Base-by-base conservation (phyloP, 768 basidiomycete genomes). In the Xerocomus brunneocitrinus region DNA sequence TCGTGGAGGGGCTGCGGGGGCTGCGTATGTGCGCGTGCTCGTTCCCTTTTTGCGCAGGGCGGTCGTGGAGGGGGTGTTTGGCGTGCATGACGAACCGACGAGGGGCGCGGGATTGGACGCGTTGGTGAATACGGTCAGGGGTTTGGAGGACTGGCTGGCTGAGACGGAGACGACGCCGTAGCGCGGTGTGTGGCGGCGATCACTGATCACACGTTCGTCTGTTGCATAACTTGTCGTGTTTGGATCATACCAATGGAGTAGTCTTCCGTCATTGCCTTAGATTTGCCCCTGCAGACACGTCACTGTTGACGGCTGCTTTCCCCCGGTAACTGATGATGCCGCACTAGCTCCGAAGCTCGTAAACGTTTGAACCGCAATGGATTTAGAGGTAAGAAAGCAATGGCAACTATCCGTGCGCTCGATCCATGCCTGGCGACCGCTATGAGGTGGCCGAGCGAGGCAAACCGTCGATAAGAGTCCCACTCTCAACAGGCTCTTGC, bases 51-150 rank as follows among this genome's bases (percentile, higher is more conserved):
- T 89, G 58, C 71, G 78, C 61, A 74, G 83, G 22, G 91, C 85
- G 5, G 63, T 92, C 43, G 76, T 81, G 22, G 83, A 89, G 62
- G 90, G 91, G 3, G 84, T 92, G 25, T 93, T 87, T 71, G 80
- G 83, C 1, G 52, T 56, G 8, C 58, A 50, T 68, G 61, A 35
- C 16, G 58, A 25, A 47, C 53, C 19, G 43, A 8, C 14, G 34
- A 7, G 31, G 7, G 13, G 47, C 31, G 14, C 46, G 8, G 10
- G 56, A 2, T 27, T 46, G 1, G 36, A 42, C 40, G 14, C 10
- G 16, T 22, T 71, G 31, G 31, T 27, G 16, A 47, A 56, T 34
- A 44, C 57, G 30, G 5, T 66, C 30, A 39, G 47, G 22, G 57
- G 57, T 9, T 70, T 70, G 71, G 69, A 70, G 47, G 43, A 55